Conservation (phyloP, 148 eudicot species). For the Heliamphora exappendiculata region DNA sequence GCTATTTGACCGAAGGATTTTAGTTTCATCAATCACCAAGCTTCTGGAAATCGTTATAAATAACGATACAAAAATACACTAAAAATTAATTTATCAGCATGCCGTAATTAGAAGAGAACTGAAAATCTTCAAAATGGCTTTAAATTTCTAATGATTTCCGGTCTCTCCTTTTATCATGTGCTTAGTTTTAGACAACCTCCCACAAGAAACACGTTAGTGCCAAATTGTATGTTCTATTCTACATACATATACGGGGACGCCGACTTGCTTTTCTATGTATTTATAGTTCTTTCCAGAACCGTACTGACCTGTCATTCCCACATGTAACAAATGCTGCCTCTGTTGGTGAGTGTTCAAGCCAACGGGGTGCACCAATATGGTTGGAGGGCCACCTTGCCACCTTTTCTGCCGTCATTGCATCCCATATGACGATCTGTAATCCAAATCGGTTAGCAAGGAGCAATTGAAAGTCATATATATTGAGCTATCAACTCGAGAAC, state of each 20-base stretch:
- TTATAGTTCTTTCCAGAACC: conserved; percentile 65
- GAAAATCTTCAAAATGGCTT: neutral
- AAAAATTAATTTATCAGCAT: neutral
- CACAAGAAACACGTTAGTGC: neutral
- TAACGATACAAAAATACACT: neutral
- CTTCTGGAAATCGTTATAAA: neutral
- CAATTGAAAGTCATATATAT: neutral
- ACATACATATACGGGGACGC: neutral
- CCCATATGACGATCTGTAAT: conserved; percentile 72
- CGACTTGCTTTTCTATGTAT: neutral
- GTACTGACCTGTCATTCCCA: conserved; percentile 63
- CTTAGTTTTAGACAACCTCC: neutral
- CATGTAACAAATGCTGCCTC: conserved; percentile 71
- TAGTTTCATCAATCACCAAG: neutral
- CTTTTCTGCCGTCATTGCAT: conserved; percentile 60
- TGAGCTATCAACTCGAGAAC: neutral
- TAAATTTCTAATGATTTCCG: neutral
- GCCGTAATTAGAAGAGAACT: neutral
- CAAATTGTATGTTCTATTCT: neutral
- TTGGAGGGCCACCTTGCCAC: conserved; percentile 65
- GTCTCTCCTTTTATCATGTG: neutral
- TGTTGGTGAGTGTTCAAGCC: conserved; percentile 75
- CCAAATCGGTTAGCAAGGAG: neutral
- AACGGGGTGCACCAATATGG: conserved; percentile 65
- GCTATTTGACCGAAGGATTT: neutral